Conservation (phyloP, 2,329 filamentous ascomycete species). For the Epicoccum nigrum region DNA sequence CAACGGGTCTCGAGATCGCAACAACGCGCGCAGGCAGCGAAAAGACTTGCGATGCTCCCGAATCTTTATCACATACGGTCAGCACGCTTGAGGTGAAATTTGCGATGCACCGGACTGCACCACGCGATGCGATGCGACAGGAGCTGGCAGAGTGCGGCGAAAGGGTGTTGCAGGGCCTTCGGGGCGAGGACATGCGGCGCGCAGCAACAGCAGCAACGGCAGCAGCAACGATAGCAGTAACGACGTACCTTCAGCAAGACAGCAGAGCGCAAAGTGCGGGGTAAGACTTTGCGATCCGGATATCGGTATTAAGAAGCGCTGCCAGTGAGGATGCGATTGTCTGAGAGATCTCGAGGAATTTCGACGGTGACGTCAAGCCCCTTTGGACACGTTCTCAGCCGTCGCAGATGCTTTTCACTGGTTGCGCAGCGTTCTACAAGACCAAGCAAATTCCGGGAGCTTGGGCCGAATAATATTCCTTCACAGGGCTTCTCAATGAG, state of each 20-base stretch:
- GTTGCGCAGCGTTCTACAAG: conserved; percentile 18
- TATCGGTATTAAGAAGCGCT: conserved; percentile 22
- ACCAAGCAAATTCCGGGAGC: conserved; percentile 10
- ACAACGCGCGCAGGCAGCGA: conserved; percentile 18
- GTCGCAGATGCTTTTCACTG: conserved; percentile 20
- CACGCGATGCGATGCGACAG: conserved; percentile 23
- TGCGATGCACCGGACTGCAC: not conserved
- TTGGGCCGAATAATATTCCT: conserved; percentile 17
- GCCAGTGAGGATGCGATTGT: conserved; percentile 27
- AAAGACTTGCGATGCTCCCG: not conserved
- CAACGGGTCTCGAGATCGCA: conserved; percentile 24
- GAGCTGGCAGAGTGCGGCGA: conserved; percentile 14
- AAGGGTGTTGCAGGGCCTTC: conserved; percentile 25
- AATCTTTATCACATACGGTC: conserved; percentile 5
- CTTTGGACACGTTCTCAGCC: conserved; percentile 27
- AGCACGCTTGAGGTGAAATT: conserved; percentile 2
- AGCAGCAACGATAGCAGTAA: conserved; percentile 19
- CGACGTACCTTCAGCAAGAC: conserved; percentile 38
- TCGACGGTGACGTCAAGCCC: conserved; percentile 40
- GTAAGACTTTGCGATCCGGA: conserved; percentile 27
- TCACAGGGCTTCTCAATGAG: conserved; percentile 30
- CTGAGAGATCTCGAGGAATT: conserved; percentile 26
- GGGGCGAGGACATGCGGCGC: conserved; percentile 28
- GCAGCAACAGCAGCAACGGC: conserved; percentile 25
- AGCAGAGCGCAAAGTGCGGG: conserved; percentile 36